Evolutionary conservation across 371 early-diverging fungal species (phyloP), one percentile per base, ranked within the genome.

Genomic region (Quaeritorhiza haematococci): DNA sequence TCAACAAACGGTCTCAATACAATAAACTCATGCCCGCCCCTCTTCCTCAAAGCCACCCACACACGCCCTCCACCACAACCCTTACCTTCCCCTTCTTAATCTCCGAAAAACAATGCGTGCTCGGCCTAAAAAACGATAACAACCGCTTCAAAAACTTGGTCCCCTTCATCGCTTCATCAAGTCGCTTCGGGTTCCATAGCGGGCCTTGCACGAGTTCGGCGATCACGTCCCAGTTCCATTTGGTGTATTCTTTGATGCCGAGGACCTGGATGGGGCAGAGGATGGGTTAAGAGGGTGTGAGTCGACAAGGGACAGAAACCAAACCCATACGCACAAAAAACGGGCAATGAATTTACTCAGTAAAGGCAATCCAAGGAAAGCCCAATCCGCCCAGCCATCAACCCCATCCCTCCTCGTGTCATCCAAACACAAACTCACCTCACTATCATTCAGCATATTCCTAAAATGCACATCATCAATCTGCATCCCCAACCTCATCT

Each of bases 191-290:
- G 58, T 84, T 85, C 17, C 80, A 58, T 41, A 91, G 67, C 1
- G 91, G 89, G 0, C 91, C 91, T 45, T 86, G 85, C 5, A 92
- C 59, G 1, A 92, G 67, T 57, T 91, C 90, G 43, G 73, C 56
- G 21, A 91, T 84, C 26, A 74, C 72, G 43, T 88, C 86, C 91
- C 89, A 93, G 41, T 82, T 82, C 94, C 94, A 93, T 57, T 88
- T 85, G 3, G 82, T 74, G 55, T 75, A 80, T 23, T 92, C 91
- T 58, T 90, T 91, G 2, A 82, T 79, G 33, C 68, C 78, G 1
- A 90, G 55, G 13, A 88, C 87, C 71, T 75, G 5, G 19, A 47
- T 47, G 13, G 35, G 15, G n/a, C n/a, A n/a, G n/a, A n/a, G n/a
- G n/a, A n/a, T n/a, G n/a, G n/a, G n/a, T n/a, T n/a, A n/a, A n/a